Conservation (phyloP, 169 alveolate genomes). For the Eimeria sp. region DNA sequence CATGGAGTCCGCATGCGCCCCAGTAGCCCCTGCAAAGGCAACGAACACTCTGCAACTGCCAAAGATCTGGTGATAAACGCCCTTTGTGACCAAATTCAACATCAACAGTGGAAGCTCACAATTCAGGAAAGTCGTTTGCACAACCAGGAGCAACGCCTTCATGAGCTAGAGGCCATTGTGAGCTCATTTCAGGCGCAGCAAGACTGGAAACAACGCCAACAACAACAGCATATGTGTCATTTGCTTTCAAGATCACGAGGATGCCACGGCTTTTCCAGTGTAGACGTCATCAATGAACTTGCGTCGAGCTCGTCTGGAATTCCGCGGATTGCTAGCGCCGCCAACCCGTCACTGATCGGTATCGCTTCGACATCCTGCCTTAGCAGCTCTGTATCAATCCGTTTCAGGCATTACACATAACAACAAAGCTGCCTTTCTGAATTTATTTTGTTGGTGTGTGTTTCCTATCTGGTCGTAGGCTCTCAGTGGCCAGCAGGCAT, state of each 20-base stretch:
- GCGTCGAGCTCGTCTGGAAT: background rate
- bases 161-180: constrained; percentile 27
- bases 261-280: background rate
- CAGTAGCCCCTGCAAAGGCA: constrained; percentile 24
- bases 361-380: background rate
- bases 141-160: constrained; percentile 43
- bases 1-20: constrained; percentile 37
- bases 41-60: background rate
- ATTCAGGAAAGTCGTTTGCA: constrained; percentile 43
- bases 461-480: background rate
- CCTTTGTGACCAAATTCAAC: constrained; percentile 36
- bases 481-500: constrained; percentile 26
- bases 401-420: background rate
- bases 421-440: background rate
- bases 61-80: constrained; percentile 39
- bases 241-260: constrained; percentile 21
- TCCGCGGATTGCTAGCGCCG: background rate
- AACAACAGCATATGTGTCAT: constrained; percentile 19
- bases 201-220: constrained; percentile 43
- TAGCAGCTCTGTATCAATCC: background rate
- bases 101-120: constrained; percentile 27
- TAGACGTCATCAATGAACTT: constrained; percentile 31
- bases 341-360: constrained; percentile 31
- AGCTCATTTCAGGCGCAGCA: constrained; percentile 27
- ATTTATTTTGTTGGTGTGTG: background rate